phyloP scores from a whole-genome alignment of 2,329 filamentous ascomycete genomes.

The Teratosphaeria pseudoeucalypti region DNA sequence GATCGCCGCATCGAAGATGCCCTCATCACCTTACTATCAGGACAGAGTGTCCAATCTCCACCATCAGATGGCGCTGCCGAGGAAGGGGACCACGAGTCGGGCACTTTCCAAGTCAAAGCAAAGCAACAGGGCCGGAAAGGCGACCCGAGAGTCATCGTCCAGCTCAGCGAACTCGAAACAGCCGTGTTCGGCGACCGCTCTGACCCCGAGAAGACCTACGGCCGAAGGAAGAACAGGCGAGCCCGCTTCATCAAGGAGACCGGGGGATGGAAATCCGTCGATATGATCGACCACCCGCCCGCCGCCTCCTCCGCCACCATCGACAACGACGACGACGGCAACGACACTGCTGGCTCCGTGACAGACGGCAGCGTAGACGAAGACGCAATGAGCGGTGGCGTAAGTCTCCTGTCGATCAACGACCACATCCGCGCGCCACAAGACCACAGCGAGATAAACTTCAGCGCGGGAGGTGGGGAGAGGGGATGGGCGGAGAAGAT shows the following conservation, averaged over 20 bases:
- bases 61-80: slow-evolving; percentile 4
- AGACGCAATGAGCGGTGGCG: neutral
- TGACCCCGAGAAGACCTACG: slow-evolving; percentile 38
- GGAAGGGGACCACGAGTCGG: slow-evolving; percentile 5
- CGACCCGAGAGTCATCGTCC: slow-evolving; percentile 40
- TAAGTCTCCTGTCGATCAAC: slow-evolving; percentile 1
- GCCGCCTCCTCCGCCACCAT: neutral
- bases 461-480: slow-evolving; percentile 44
- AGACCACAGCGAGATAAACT: slow-evolving; percentile 42
- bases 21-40: slow-evolving; percentile 35
- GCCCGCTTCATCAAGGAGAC: slow-evolving; percentile 30
- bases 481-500: slow-evolving; percentile 45
- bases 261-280: slow-evolving; percentile 33
- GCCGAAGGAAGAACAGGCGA: slow-evolving; percentile 37
- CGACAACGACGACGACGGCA: slow-evolving; percentile 4
- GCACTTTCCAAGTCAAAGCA: slow-evolving; percentile 4
- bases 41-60: slow-evolving; percentile 4
- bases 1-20: slow-evolving; percentile 45
- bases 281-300: slow-evolving; percentile 27
- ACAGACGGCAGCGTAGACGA: slow-evolving; percentile 1
- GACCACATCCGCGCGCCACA: slow-evolving; percentile 29
- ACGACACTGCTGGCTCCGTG: slow-evolving; percentile 9
- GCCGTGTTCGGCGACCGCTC: slow-evolving; percentile 38
- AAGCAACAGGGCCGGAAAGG: slow-evolving; percentile 36
- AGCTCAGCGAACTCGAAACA: slow-evolving; percentile 41